Percentiles rank a stretch among this genome's conserved stretches.
These are phyloP conservation scores for Epichloe amarillans DNA, from an alignment of 2,329 filamentous ascomycete species.

Conservation along the genomic window DNA sequence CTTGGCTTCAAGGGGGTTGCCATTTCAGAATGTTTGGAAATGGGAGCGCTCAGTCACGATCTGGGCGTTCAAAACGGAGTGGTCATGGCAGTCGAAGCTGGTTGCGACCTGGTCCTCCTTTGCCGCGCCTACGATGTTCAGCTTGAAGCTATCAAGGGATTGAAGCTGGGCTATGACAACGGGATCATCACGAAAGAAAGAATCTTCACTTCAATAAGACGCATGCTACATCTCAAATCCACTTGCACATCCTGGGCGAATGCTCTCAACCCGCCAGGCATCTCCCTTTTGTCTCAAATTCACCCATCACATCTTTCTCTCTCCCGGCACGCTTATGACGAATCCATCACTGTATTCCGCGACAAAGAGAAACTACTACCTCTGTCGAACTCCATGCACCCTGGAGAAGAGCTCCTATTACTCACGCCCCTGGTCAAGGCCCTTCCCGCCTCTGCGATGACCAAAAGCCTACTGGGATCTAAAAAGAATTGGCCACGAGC, in stretches of 20 bases:
- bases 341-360: constrained; percentile 82
- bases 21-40: constrained; percentile 89
- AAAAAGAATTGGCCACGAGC: constrained; percentile 25
- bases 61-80: constrained; percentile 95
- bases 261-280: constrained; percentile 75
- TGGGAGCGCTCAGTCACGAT: constrained; percentile 90
- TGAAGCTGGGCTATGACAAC: constrained; percentile 82
- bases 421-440: constrained; percentile 85
- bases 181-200: constrained; percentile 72
- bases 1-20: constrained; percentile 79
- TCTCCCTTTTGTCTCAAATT: constrained; percentile 62
- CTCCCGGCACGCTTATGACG: constrained; percentile 78
- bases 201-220: constrained; percentile 64
- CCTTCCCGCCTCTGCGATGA: constrained; percentile 76
- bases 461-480: constrained; percentile 51
- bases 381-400: constrained; percentile 65
- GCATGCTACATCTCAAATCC: constrained; percentile 70
- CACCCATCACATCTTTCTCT: constrained; percentile 72
- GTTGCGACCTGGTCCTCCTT: constrained; percentile 80
- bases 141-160: constrained; percentile 77
- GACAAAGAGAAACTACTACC: constrained; percentile 80
- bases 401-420: constrained; percentile 78
- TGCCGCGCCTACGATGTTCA: constrained; percentile 82
- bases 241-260: constrained; percentile 83
- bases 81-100: constrained; percentile 93